A percentile compares a stretch with the other conserved stretches of the same genome.
Evolutionary conservation across 257 asterid genomes (phyloP).

Genomic region (Solanum corneliomulleri): DNA sequence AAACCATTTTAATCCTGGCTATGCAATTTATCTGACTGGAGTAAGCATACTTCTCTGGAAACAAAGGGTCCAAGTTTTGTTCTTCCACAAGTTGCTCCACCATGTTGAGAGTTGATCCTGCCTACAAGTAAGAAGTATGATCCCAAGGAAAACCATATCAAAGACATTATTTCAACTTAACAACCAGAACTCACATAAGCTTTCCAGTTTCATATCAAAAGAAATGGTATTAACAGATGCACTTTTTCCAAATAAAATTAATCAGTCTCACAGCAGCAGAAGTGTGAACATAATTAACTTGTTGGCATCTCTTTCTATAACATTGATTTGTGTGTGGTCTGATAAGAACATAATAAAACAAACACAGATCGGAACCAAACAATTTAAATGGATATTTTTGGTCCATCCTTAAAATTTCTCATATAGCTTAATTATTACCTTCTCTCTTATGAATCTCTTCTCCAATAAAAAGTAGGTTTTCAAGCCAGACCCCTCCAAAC

Average conservation of each 20-base stretch:
- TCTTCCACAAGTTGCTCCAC: conserved; percentile 80
- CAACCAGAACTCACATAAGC: not conserved
- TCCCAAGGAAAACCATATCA: not conserved
- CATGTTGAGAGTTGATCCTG: conserved; percentile 42
- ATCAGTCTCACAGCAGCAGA: not conserved
- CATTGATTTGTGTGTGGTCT: not conserved
- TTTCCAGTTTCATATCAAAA: not conserved
- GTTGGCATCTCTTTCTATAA: not conserved
- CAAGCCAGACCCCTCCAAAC: not conserved
- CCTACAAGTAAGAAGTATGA: conserved; percentile 23
- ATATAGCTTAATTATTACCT: not conserved
- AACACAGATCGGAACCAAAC: not conserved
- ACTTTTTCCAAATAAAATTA: not conserved
- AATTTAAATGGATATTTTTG: not conserved
- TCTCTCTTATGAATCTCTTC: not conserved
- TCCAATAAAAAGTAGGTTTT: not conserved
- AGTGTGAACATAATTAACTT: not conserved
- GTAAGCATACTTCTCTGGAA: conserved; percentile 25
- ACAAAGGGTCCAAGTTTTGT: conserved; percentile 50
- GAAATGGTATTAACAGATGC: not conserved
- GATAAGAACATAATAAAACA: not conserved
- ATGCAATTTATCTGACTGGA: not conserved
- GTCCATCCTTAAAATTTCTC: not conserved
- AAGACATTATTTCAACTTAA: not conserved
- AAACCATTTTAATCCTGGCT: not conserved